These are phyloP conservation scores for Epithele typhae DNA, from an alignment of 768 basidiomycete genomes.

Conservation along the genomic window DNA sequence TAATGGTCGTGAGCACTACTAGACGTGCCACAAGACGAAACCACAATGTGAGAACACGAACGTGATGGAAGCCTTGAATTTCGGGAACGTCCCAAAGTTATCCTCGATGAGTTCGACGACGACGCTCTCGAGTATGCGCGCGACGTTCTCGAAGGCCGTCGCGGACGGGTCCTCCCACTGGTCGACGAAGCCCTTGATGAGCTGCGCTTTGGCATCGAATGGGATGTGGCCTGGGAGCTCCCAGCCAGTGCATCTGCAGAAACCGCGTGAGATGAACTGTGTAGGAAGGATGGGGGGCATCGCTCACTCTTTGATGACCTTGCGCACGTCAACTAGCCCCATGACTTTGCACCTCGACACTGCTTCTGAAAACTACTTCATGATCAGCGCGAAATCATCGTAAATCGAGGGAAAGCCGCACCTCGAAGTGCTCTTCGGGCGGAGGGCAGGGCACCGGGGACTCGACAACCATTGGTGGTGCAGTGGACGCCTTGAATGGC, in stretches of 20 bases:
- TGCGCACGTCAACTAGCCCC: slow-evolving; percentile 31
- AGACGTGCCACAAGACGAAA: neutral
- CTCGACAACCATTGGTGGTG: too few relatives aligned
- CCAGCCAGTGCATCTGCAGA: slow-evolving; percentile 35
- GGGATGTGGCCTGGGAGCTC: slow-evolving; percentile 40
- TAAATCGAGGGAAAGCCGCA: too few relatives aligned
- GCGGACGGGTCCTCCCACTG: slow-evolving; percentile 35
- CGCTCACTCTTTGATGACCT: slow-evolving; percentile 32
- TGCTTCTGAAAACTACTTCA: too few relatives aligned
- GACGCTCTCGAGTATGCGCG: slow-evolving; percentile 27
- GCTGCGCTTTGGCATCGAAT: slow-evolving; percentile 33
- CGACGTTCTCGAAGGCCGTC: slow-evolving; percentile 32
- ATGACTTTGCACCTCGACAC: too few relatives aligned
- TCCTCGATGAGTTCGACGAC: slow-evolving; percentile 22
- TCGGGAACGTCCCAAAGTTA: slow-evolving; percentile 38
- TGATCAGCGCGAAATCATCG: too few relatives aligned
- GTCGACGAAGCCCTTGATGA: slow-evolving; percentile 31
- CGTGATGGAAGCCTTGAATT: slow-evolving; percentile 33
- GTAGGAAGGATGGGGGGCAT: neutral
- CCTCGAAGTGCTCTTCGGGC: too few relatives aligned
- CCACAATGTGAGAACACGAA: slow-evolving; percentile 29
- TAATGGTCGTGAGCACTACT: neutral
- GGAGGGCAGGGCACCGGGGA: too few relatives aligned
- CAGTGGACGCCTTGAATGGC: too few relatives aligned
- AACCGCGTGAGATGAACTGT: neutral